Percentiles rank a stretch among this genome's conserved stretches.
These are phyloP conservation scores for Massarina eburnea DNA, from an alignment of 2,329 filamentous ascomycete genomes.

Conservation along the genomic window DNA sequence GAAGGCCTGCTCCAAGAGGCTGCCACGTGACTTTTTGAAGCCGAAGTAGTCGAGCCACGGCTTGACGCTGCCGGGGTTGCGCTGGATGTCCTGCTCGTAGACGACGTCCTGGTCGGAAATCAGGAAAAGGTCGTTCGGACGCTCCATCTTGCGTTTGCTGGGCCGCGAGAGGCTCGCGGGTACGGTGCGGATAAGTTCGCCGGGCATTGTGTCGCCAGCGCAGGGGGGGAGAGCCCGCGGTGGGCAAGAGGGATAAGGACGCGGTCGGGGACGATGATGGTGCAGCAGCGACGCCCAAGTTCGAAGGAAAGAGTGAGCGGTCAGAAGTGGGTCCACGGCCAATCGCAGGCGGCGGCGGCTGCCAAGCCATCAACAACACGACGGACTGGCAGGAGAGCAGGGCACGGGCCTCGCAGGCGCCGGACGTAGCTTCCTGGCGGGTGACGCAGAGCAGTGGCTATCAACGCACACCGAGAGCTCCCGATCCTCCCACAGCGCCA, in stretches of 20 bases:
- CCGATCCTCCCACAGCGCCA: too few relatives aligned
- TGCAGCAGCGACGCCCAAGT: conserved; percentile 8
- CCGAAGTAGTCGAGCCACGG: conserved; percentile 95
- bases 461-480: background rate
- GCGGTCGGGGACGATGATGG: conserved; percentile 12
- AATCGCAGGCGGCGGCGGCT: conserved; percentile 10
- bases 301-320: conserved; percentile 11
- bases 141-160: conserved; percentile 39
- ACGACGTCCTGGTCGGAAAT: conserved; percentile 85
- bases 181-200: conserved; percentile 45
- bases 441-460: background rate
- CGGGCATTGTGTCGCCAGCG: conserved; percentile 45
- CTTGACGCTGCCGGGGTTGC: conserved; percentile 81
- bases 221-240: conserved; percentile 32
- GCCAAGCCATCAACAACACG: conserved; percentile 1
- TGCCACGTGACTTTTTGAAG: conserved; percentile 87
- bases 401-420: background rate
- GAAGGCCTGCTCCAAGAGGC: conserved; percentile 79
- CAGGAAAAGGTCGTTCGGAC: conserved; percentile 41
- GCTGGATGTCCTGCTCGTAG: conserved; percentile 94
- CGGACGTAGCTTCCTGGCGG: background rate
- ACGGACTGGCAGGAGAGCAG: conserved; percentile 1
- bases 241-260: conserved; percentile 26
- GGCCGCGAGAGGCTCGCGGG: conserved; percentile 38
- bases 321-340: conserved; percentile 1